These are phyloP conservation scores for Phaseolus lunatus DNA, from an alignment of 306 rosid genomes.

Conservation along the genomic window DNA sequence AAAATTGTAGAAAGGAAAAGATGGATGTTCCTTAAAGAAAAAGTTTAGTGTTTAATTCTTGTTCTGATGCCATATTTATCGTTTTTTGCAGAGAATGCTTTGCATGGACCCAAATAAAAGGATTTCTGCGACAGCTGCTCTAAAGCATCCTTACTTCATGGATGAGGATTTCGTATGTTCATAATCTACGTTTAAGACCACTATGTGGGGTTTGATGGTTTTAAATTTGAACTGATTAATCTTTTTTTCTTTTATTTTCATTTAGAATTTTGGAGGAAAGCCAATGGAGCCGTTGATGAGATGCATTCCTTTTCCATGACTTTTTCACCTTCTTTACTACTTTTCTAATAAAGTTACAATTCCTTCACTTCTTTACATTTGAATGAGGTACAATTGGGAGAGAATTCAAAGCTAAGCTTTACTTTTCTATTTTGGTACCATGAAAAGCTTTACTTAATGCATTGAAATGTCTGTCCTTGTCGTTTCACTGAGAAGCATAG, in stretches of 20 bases:
- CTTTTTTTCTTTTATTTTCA: neutral
- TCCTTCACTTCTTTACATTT: no score
- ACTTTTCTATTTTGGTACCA: no score
- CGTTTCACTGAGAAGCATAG: no score
- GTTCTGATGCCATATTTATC: neutral
- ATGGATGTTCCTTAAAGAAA: neutral
- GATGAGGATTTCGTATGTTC: no score
- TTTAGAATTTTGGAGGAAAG: neutral
- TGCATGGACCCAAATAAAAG: slow-evolving; percentile 32
- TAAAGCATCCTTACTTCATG: slow-evolving; percentile 35
- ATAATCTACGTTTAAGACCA: no score
- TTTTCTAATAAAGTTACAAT: no score
- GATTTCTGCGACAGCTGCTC: slow-evolving; percentile 41
- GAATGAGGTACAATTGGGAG: neutral
- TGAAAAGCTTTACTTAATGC: no score
- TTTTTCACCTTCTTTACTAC: no score
- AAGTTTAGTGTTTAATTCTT: neutral
- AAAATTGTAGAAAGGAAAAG: neutral
- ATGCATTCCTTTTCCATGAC: neutral
- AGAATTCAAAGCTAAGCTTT: no score
- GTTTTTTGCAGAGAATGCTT: slow-evolving; percentile 35
- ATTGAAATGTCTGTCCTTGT: no score
- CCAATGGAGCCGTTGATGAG: neutral
- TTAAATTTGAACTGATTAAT: neutral
- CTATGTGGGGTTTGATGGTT: no score